Evolutionary conservation across 208 protist genomes (phyloP).

Genomic region (Entamoeba invadens): DNA sequence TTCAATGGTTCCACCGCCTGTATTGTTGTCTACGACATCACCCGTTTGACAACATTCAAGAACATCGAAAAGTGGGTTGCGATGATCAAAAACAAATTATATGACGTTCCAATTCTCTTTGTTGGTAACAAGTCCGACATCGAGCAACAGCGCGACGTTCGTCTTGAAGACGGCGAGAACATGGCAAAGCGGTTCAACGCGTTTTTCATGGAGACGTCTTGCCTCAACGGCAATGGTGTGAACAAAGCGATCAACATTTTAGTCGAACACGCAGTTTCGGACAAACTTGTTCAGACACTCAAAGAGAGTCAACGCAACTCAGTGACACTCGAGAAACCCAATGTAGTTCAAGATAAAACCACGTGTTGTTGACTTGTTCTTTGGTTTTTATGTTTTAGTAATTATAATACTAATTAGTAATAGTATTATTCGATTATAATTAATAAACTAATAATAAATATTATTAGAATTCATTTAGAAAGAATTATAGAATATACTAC

Average conservation of each 20-base stretch:
- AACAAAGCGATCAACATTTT: neutral
- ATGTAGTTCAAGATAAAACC: neutral
- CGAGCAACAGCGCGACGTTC: neutral
- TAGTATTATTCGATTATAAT: no score
- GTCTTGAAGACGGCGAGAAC: neutral
- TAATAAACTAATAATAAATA: no score
- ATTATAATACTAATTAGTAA: no score
- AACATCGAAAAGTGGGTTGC: conserved; percentile 54
- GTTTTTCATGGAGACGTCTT: neutral
- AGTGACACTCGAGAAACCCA: neutral
- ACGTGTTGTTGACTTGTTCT: neutral
- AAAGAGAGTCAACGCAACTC: neutral
- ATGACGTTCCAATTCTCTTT: neutral
- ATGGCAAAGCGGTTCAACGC: neutral
- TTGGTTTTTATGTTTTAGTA: no score
- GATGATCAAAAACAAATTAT: neutral
- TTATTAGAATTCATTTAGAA: no score
- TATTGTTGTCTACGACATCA: conserved; percentile 66
- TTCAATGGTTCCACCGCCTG: conserved; percentile 26
- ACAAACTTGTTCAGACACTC: neutral
- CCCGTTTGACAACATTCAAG: conserved; percentile 49
- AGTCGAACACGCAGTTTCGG: neutral
- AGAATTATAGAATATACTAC: neutral
- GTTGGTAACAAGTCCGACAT: neutral
- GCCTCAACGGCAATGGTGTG: neutral